A percentile compares a stretch with the other conserved stretches of the same genome.
Conservation (phyloP, 495 filamentous ascomycete species). For the Aspergillus affinis region DNA sequence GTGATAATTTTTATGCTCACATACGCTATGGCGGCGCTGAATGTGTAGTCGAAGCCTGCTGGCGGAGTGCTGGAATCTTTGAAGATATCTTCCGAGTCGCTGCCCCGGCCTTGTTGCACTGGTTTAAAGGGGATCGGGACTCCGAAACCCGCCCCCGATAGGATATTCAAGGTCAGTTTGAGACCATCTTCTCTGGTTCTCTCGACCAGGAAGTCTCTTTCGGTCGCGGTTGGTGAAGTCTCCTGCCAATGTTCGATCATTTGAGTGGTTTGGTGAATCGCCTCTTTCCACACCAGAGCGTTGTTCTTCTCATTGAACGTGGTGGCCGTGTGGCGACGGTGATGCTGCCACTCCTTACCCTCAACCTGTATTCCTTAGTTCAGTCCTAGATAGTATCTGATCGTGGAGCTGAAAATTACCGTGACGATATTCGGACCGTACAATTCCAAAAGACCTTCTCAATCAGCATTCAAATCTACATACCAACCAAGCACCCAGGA, state of each 20-base stretch:
- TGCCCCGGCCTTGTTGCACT: background rate
- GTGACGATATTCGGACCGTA: constrained; percentile 49
- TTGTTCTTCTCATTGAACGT: constrained; percentile 51
- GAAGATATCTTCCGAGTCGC: constrained; percentile 15
- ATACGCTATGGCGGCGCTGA: constrained; percentile 20
- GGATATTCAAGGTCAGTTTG: constrained; percentile 46
- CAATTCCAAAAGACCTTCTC: constrained; percentile 34
- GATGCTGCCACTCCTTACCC: constrained; percentile 41
- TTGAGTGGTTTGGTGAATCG: constrained; percentile 21
- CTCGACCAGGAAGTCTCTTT: constrained; percentile 2
- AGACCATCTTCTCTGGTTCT: constrained; percentile 33
- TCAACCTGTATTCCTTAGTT: constrained; percentile 26
- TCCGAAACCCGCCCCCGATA: constrained; percentile 44
- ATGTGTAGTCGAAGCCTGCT: constrained; percentile 22
- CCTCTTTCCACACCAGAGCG: constrained; percentile 41
- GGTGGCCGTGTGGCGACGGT: constrained; percentile 38
- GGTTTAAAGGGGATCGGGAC: constrained; percentile 28
- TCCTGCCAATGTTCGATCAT: constrained; percentile 38
- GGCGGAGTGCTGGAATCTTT: constrained; percentile 16
- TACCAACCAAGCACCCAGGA: background rate
- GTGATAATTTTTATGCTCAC: constrained; percentile 14
- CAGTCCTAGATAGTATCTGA: background rate
- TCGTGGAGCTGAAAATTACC: constrained; percentile 19
- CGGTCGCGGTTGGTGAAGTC: constrained; percentile 4
- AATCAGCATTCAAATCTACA: background rate